A percentile compares a stretch with the other conserved stretches of the same genome.
These are phyloP conservation scores for Colletotrichum tropicale DNA, from an alignment of 2,329 filamentous ascomycete genomes.

Conservation along the genomic window DNA sequence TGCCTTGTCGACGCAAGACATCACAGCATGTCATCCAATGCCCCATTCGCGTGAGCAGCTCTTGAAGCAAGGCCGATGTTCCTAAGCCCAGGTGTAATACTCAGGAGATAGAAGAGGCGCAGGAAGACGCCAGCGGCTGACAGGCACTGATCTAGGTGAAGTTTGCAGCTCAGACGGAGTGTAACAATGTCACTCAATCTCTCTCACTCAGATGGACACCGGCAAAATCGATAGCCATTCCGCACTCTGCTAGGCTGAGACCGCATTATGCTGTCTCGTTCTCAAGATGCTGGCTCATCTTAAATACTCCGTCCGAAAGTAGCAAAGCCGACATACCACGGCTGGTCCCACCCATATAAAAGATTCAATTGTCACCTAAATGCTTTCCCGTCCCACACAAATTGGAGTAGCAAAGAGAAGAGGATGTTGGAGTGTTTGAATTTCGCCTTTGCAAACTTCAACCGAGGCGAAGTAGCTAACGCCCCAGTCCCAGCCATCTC, in stretches of 20 bases:
- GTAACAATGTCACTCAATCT: background rate
- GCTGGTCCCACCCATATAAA: background rate
- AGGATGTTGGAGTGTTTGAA: too few species aligned
- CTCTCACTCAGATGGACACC: background rate
- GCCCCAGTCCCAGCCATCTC: too few species aligned
- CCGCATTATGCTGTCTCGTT: background rate
- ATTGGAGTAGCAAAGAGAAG: too few species aligned
- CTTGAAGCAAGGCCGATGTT: too few species aligned
- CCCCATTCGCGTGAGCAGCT: too few species aligned
- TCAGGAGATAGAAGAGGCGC: accelerated
- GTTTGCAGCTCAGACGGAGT: background rate
- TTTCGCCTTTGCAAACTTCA: too few species aligned
- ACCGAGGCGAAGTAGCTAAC: too few species aligned
- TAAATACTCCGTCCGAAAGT: background rate
- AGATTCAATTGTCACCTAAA: background rate
- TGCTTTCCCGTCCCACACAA: accelerated
- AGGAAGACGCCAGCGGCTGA: accelerated
- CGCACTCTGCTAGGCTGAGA: accelerated
- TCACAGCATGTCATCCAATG: background rate
- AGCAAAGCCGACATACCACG: accelerated
- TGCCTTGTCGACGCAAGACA: background rate
- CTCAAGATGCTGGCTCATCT: background rate
- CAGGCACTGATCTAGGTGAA: background rate
- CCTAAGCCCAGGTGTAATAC: accelerated
- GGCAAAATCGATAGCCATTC: background rate